Percentiles rank a stretch among this genome's conserved stretches.
Conservation (phyloP, 345 rosid species). For the Anastatica hierochuntica region DNA sequence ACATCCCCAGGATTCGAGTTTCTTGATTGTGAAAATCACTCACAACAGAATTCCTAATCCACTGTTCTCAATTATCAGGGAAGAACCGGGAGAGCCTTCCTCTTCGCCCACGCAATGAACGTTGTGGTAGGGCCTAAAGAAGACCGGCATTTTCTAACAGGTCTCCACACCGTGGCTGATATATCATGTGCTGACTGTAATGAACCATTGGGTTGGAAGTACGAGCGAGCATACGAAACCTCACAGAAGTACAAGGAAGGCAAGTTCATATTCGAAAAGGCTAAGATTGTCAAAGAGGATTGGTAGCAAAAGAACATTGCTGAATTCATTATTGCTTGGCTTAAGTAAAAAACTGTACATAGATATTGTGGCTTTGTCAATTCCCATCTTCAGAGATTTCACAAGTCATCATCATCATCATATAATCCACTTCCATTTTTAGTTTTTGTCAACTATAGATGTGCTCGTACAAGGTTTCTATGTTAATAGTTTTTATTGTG, state of each 20-base stretch:
- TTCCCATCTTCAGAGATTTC: too few species aligned
- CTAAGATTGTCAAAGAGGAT: constrained; percentile 61
- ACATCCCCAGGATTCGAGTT: not conserved
- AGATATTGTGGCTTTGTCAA: not conserved
- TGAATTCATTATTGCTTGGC: constrained; percentile 21
- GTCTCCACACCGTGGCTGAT: constrained; percentile 86
- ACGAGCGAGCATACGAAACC: constrained; percentile 61
- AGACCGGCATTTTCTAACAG: constrained; percentile 63
- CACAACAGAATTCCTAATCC: not conserved
- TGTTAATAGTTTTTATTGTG: too few species aligned
- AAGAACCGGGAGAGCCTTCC: constrained; percentile 77
- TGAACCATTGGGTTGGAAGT: constrained; percentile 80
- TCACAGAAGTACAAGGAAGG: constrained; percentile 86
- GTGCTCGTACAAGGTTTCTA: too few species aligned
- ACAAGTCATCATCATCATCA: too few species aligned
- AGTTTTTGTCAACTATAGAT: too few species aligned
- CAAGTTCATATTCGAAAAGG: constrained; percentile 75
- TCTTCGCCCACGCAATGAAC: constrained; percentile 83
- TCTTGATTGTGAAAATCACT: not conserved
- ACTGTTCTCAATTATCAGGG: constrained; percentile 33
- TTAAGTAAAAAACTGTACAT: constrained; percentile 6
- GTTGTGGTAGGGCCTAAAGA: constrained; percentile 54
- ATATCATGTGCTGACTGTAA: constrained; percentile 58
- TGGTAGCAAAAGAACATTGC: constrained; percentile 36
- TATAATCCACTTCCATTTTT: too few species aligned